Evolutionary conservation across 768 basidiomycete species (phyloP).

Genomic region (Termitomyces sp.): DNA sequence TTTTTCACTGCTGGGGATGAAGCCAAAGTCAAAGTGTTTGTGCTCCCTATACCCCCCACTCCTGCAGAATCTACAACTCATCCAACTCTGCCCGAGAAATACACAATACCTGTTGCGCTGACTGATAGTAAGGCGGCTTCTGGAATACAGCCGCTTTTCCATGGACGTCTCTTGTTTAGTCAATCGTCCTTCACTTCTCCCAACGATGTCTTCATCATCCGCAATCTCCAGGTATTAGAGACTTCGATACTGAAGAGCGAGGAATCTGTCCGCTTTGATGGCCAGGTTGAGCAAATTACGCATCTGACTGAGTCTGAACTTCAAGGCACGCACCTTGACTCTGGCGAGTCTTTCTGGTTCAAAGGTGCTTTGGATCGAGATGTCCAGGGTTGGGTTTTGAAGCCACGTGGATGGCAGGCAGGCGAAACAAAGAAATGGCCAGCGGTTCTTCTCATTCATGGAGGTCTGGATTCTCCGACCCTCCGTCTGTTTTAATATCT

Average conservation of each 20-base stretch:
- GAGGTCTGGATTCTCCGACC: slow-evolving; percentile 33
- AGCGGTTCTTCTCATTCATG: slow-evolving; percentile 74
- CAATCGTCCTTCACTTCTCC: slow-evolving; percentile 72
- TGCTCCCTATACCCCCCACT: slow-evolving; percentile 59
- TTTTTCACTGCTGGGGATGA: slow-evolving; percentile 76
- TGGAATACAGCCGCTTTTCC: slow-evolving; percentile 54
- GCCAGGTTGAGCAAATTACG: slow-evolving; percentile 54
- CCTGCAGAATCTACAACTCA: slow-evolving; percentile 49
- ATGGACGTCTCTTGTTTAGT: slow-evolving; percentile 63
- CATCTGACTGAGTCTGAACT: slow-evolving; percentile 53
- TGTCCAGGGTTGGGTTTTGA: slow-evolving; percentile 83
- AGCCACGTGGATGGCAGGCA: slow-evolving; percentile 70
- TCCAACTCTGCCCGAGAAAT: slow-evolving; percentile 41
- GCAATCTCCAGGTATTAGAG: slow-evolving; percentile 39
- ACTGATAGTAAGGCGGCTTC: slow-evolving; percentile 54
- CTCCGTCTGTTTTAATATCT: not conserved
- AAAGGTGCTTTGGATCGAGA: slow-evolving; percentile 68
- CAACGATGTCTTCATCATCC: slow-evolving; percentile 70
- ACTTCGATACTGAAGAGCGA: slow-evolving; percentile 29
- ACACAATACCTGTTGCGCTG: slow-evolving; percentile 49
- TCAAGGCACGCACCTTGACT: slow-evolving; percentile 48
- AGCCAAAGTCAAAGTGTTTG: slow-evolving; percentile 72
- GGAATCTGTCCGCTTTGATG: slow-evolving; percentile 19
- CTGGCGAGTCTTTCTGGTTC: slow-evolving; percentile 86
- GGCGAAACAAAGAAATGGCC: slow-evolving; percentile 74